These are phyloP conservation scores for Tulasnella sp. DNA, from an alignment of 768 basidiomycete species.

Conservation along the genomic window DNA sequence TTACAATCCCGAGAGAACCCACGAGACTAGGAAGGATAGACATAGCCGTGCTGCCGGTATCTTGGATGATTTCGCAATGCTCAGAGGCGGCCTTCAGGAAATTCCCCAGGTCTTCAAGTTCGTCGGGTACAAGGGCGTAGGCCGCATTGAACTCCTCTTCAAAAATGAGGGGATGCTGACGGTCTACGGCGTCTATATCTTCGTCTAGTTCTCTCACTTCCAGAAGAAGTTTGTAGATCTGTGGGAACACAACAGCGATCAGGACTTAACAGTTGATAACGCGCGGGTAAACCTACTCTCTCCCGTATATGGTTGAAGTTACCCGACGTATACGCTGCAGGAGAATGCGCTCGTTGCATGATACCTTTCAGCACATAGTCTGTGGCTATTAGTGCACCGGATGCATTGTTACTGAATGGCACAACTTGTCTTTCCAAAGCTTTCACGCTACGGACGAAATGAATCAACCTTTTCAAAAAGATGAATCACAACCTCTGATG, in stretches of 20 bases:
- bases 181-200: background rate
- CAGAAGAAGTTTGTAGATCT: background rate
- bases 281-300: background rate
- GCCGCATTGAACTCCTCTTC: background rate
- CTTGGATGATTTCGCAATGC: background rate
- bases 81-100: background rate
- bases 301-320: background rate
- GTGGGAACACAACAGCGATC: background rate
- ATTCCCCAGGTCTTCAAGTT: background rate
- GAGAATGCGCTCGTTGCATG: background rate
- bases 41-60: background rate
- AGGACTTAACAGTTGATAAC: background rate
- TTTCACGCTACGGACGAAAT: background rate
- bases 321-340: background rate
- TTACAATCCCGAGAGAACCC: background rate
- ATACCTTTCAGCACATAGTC: background rate
- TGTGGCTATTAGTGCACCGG: background rate
- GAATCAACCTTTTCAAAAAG: background rate
- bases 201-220: background rate
- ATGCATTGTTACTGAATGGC: background rate
- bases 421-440: background rate
- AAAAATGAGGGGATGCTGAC: background rate
- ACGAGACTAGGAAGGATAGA: background rate
- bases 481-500: background rate
- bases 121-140: background rate